Percentiles rank a stretch among this genome's conserved stretches.
Conservation (phyloP, 495 filamentous ascomycete genomes). For the Lichenothelia convexa region DNA sequence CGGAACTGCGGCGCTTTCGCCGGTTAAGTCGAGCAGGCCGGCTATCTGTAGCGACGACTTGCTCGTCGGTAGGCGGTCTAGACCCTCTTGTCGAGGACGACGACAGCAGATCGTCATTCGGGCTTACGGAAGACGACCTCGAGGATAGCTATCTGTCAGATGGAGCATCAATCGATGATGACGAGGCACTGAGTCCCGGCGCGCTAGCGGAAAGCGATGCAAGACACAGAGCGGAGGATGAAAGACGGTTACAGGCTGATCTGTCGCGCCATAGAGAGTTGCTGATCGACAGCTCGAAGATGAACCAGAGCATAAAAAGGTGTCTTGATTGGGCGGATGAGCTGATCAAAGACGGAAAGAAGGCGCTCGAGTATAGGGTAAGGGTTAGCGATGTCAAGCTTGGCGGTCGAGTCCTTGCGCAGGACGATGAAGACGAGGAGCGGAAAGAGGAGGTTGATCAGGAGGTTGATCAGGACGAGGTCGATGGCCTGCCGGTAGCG, state of each 20-base stretch:
- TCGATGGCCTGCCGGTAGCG: no score
- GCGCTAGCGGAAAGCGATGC: constrained; percentile 28
- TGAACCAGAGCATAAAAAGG: constrained; percentile 80
- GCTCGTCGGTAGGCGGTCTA: neutral
- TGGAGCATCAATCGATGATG: no score
- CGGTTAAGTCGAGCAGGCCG: constrained; percentile 62
- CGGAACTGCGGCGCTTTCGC: constrained; percentile 68
- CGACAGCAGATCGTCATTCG: constrained; percentile 3
- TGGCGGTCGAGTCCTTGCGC: constrained; percentile 59
- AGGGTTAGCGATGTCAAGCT: constrained; percentile 58
- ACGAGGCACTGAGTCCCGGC: constrained; percentile 23
- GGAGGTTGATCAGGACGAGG: no score
- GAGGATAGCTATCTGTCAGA: constrained; percentile 20
- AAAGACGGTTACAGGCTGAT: constrained; percentile 62
- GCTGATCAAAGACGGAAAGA: constrained; percentile 71
- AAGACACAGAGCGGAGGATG: constrained; percentile 36
- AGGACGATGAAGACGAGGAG: constrained; percentile 41
- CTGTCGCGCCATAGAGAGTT: constrained; percentile 76
- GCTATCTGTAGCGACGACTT: constrained; percentile 31
- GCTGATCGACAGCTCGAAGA: constrained; percentile 71
- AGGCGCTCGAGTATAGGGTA: constrained; percentile 67
- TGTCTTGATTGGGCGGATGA: constrained; percentile 78
- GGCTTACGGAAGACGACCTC: constrained; percentile 17
- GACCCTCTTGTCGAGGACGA: constrained; percentile 5
- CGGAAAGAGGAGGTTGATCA: no score